A percentile compares a stretch with the other conserved stretches of the same genome.
These are phyloP conservation scores for Voacanga thouarsii DNA, from an alignment of 257 asterid species.

Conservation along the genomic window DNA sequence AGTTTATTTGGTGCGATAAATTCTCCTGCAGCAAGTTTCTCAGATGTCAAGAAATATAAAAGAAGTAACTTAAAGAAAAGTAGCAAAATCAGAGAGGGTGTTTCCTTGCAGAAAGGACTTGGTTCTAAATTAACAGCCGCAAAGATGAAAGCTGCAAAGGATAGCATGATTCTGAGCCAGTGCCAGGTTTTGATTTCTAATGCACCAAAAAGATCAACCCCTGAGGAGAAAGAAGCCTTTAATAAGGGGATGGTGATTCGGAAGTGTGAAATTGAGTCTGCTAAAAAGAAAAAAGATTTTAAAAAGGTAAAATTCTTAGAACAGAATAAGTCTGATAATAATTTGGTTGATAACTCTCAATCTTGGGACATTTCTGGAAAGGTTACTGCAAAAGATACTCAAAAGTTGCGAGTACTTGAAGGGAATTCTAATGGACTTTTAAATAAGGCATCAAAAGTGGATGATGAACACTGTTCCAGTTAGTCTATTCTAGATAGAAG, in stretches of 20 bases:
- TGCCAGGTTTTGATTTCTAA: constrained; percentile 24
- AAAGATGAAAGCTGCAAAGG: constrained; percentile 27
- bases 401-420: constrained; percentile 15
- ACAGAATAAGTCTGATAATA: constrained; percentile 27
- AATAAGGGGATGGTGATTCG: constrained; percentile 18
- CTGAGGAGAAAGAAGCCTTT: constrained; percentile 28
- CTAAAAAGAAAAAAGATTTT: constrained; percentile 20
- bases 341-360: constrained; percentile 14
- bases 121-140: constrained; percentile 19
- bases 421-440: constrained; percentile 14
- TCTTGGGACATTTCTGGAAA: constrained; percentile 5
- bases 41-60: constrained; percentile 22
- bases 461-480: constrained; percentile 18
- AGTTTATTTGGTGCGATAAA: constrained; percentile 21
- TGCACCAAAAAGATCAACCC: constrained; percentile 24
- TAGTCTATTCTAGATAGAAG: constrained; percentile 35
- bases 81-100: constrained; percentile 19
- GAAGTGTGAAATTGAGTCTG: constrained; percentile 16
- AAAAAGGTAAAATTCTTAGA: constrained; percentile 51
- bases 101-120: constrained; percentile 16
- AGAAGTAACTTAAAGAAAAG: constrained; percentile 25
- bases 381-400: constrained; percentile 23
- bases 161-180: constrained; percentile 24
- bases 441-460: constrained; percentile 27
- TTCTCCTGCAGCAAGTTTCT: constrained; percentile 31